phyloP scores from a whole-genome alignment of 2,329 filamentous ascomycete species.

The Penicillium sp. region DNA sequence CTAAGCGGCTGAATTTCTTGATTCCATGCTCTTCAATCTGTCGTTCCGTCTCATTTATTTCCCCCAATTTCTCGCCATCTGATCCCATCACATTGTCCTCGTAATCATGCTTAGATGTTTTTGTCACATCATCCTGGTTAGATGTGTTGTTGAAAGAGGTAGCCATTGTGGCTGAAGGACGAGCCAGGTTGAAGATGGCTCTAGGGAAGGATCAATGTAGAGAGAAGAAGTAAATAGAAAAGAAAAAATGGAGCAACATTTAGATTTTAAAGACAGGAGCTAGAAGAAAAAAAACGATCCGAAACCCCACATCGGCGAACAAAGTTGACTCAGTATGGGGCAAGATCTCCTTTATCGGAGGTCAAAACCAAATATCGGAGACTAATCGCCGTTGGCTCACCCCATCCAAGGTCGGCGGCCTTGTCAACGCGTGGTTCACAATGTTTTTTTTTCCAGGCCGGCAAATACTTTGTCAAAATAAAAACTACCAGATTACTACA shows the following conservation, averaged over 20 bases:
- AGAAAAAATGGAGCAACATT: not conserved
- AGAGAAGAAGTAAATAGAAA: not conserved
- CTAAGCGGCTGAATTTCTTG: not conserved
- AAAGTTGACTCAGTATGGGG: not conserved
- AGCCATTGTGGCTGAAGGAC: not conserved
- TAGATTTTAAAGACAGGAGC: not conserved
- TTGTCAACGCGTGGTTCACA: not conserved
- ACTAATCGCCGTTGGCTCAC: not conserved
- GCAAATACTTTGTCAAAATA: not conserved
- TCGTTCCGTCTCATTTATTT: not conserved
- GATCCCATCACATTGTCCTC: not conserved
- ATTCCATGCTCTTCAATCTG: not conserved
- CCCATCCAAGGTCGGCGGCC: not conserved
- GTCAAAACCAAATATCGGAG: not conserved
- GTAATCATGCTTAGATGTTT: not conserved
- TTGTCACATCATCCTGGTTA: not conserved
- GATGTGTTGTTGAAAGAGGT: not conserved
- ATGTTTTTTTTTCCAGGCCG: not conserved
- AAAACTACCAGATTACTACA: not conserved
- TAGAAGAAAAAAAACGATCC: not conserved
- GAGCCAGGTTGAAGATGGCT: not conserved
- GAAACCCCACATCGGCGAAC: not conserved
- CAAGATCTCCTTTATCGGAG: not conserved
- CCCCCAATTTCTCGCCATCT: not conserved
- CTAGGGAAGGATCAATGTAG: not conserved